Conservation (phyloP, 495 filamentous ascomycete genomes). For the Hypomontagnella monticulosa region DNA sequence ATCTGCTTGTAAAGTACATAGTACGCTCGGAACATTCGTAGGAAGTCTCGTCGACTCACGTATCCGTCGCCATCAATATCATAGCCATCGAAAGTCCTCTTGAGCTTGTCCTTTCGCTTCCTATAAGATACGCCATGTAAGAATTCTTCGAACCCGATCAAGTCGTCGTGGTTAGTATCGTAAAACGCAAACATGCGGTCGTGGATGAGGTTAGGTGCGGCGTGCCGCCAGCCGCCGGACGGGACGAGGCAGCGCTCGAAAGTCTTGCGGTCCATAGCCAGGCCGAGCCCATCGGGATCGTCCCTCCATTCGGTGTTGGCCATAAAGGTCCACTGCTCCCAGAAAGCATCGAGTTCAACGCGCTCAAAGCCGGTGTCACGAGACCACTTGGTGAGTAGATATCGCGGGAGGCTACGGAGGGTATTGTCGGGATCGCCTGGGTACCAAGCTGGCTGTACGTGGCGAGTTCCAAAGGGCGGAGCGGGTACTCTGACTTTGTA, state of each 20-base stretch:
- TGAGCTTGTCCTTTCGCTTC: slow-evolving; percentile 77
- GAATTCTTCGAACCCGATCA: slow-evolving; percentile 96
- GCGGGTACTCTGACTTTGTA: slow-evolving; percentile 75
- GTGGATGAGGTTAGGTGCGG: slow-evolving; percentile 87
- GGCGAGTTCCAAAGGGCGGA: slow-evolving; percentile 58
- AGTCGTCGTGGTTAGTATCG: slow-evolving; percentile 84
- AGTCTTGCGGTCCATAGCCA: slow-evolving; percentile 89
- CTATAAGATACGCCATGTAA: slow-evolving; percentile 83
- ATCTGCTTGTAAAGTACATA: slow-evolving; percentile 87
- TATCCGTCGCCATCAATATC: slow-evolving; percentile 92
- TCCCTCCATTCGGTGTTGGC: slow-evolving; percentile 86
- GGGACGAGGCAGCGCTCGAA: slow-evolving; percentile 92
- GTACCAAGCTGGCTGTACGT: slow-evolving; percentile 86
- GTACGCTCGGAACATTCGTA: slow-evolving; percentile 89
- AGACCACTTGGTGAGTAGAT: slow-evolving; percentile 70
- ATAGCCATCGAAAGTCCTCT: slow-evolving; percentile 85
- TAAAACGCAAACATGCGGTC: slow-evolving; percentile 98
- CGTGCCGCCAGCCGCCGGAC: slow-evolving; percentile 75
- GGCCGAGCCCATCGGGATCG: slow-evolving; percentile 77
- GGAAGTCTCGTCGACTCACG: slow-evolving; percentile 86
- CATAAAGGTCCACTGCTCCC: slow-evolving; percentile 95
- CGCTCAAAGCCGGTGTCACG: slow-evolving; percentile 80
- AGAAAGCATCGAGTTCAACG: slow-evolving; percentile 87
- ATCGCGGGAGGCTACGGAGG: slow-evolving; percentile 67
- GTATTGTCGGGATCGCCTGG: slow-evolving; percentile 80